These are phyloP conservation scores for Mucor piriformis DNA, from an alignment of 371 early-diverging fungal genomes.

Conservation along the genomic window DNA sequence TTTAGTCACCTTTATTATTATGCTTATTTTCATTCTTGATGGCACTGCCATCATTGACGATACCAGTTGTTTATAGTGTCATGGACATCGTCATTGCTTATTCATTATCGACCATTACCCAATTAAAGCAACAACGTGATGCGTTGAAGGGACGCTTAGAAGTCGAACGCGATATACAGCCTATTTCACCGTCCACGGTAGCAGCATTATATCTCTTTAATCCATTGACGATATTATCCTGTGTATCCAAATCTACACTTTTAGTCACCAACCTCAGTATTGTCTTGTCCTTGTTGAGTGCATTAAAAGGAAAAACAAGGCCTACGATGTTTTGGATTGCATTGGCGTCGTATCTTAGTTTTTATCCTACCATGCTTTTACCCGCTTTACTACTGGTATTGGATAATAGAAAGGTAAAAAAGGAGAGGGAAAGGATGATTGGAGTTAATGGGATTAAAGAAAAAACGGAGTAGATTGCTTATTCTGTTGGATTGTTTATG, in stretches of 20 bases:
- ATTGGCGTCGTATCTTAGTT: slow-evolving; percentile 74
- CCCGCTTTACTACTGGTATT: slow-evolving; percentile 62
- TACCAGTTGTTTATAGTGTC: slow-evolving; percentile 62
- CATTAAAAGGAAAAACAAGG: slow-evolving; percentile 42
- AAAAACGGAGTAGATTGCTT: background rate
- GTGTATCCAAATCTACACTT: slow-evolving; percentile 75
- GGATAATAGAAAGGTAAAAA: background rate
- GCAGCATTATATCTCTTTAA: slow-evolving; percentile 79
- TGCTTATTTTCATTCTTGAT: slow-evolving; percentile 66
- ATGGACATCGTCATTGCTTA: slow-evolving; percentile 69
- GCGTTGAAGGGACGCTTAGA: slow-evolving; percentile 14
- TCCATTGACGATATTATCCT: slow-evolving; percentile 78
- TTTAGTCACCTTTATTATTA: slow-evolving; percentile 83
- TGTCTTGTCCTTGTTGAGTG: slow-evolving; percentile 67
- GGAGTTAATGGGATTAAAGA: background rate
- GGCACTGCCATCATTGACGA: slow-evolving; percentile 50
- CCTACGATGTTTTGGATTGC: slow-evolving; percentile 71
- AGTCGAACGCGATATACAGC: slow-evolving; percentile 25
- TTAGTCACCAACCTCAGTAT: slow-evolving; percentile 77
- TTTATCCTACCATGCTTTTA: slow-evolving; percentile 84
- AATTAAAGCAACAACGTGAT: slow-evolving; percentile 42
- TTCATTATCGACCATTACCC: slow-evolving; percentile 54
- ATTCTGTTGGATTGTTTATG: slow-evolving; percentile 5
- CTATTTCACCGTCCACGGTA: slow-evolving; percentile 41
- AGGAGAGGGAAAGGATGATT: background rate